A percentile compares a stretch with the other conserved stretches of the same genome.
Conservation (phyloP, 495 filamentous ascomycete genomes). For the Penicillium simplicissimum region DNA sequence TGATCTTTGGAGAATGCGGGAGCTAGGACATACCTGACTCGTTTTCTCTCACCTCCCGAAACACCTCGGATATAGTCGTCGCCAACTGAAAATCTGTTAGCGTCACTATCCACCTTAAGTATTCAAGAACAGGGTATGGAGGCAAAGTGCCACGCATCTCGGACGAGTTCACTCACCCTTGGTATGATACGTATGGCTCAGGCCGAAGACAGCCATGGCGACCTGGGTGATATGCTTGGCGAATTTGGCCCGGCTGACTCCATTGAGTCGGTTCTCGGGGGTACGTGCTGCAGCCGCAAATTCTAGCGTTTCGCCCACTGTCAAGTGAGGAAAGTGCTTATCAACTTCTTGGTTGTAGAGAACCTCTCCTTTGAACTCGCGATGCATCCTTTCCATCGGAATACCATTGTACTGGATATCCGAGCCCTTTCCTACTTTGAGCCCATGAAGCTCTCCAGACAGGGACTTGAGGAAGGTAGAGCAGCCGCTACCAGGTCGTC, state of each 20-base stretch:
- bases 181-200: conserved; percentile 57
- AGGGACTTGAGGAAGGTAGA: conserved; percentile 47
- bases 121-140: neutral
- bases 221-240: conserved; percentile 54
- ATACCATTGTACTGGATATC: conserved; percentile 55
- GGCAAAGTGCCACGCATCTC: neutral
- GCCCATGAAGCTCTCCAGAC: conserved; percentile 39
- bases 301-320: conserved; percentile 64
- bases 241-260: conserved; percentile 42
- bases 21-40: conserved; percentile 36
- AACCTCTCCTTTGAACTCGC: conserved; percentile 63
- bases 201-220: conserved; percentile 62
- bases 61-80: conserved; percentile 62
- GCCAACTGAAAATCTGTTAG: conserved; percentile 30
- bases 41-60: conserved; percentile 82
- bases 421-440: conserved; percentile 43
- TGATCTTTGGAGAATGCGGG: neutral
- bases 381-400: conserved; percentile 53
- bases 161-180: conserved; percentile 40
- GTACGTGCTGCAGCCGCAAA: conserved; percentile 60
- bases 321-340: conserved; percentile 65
- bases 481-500: conserved; percentile 47
- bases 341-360: conserved; percentile 66
- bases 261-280: conserved; percentile 44
- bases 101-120: neutral